Conservation (phyloP, 2,329 filamentous ascomycete genomes). For the Colletotrichum trifolii region DNA sequence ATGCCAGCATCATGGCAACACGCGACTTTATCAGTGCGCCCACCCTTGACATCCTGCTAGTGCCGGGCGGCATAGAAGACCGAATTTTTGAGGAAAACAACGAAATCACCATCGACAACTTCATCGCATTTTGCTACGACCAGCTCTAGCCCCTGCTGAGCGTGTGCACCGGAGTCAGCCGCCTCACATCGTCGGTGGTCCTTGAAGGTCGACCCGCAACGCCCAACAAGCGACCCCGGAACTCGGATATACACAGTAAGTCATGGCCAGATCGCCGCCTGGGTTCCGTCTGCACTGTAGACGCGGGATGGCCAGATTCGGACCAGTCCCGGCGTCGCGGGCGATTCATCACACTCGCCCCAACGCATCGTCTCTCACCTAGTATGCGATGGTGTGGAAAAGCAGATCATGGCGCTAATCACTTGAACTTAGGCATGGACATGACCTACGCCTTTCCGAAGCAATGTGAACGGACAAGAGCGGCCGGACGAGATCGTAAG, state of each 20-base stretch:
- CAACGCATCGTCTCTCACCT: background rate
- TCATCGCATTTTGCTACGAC: conserved; percentile 53
- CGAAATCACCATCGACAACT: conserved; percentile 48
- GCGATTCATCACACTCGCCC: conserved; percentile 47
- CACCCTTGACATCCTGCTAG: conserved; percentile 49
- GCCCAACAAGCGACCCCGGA: conserved; percentile 67
- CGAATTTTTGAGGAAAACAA: conserved; percentile 38
- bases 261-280: conserved; percentile 58
- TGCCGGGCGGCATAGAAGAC: conserved; percentile 52
- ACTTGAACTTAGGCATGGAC: conserved; percentile 47
- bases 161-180: conserved; percentile 69
- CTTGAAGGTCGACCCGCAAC: conserved; percentile 68
- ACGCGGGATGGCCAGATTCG: conserved; percentile 70
- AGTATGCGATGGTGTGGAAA: too few species aligned
- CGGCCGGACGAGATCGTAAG: conserved; percentile 37
- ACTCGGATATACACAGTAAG: conserved; percentile 47
- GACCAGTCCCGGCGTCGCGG: conserved; percentile 69
- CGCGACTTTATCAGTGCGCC: conserved; percentile 49
- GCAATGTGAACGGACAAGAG: conserved; percentile 46
- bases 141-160: conserved; percentile 65
- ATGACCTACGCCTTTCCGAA: conserved; percentile 51
- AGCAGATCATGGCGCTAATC: background rate
- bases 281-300: conserved; percentile 69
- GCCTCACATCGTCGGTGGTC: conserved; percentile 65
- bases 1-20: conserved; percentile 44